Conservation (phyloP, 1,284 basidiomycete genomes). For the Fomes fomentarius region DNA sequence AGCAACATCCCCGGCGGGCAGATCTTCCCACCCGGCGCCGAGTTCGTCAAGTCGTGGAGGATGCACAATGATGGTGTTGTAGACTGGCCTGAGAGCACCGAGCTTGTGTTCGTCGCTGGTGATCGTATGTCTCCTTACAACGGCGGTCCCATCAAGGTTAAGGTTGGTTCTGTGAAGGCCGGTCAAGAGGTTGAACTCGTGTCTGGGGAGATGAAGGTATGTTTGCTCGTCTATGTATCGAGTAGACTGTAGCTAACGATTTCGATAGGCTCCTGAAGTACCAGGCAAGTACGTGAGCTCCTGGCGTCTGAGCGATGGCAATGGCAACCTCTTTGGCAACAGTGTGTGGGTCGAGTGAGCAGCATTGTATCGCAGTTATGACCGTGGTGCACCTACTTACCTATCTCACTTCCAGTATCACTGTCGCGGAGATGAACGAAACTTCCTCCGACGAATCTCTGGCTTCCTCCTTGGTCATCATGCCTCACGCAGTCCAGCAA, state of each 20-base stretch:
- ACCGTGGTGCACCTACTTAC: constrained; percentile 12
- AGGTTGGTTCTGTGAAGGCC: constrained; percentile 55
- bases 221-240: constrained; percentile 11
- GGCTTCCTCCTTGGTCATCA: constrained; percentile 69
- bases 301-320: constrained; percentile 69
- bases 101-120: constrained; percentile 72
- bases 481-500: constrained; percentile 51
- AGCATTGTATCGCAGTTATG: constrained; percentile 12
- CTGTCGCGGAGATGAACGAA: constrained; percentile 56
- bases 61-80: constrained; percentile 64
- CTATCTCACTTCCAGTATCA: constrained; percentile 48
- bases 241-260: background rate
- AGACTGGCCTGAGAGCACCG: constrained; percentile 71
- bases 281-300: constrained; percentile 76
- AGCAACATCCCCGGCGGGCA: constrained; percentile 78
- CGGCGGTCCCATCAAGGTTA: constrained; percentile 37
- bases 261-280: constrained; percentile 64
- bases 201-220: constrained; percentile 74
- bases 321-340: constrained; percentile 67
- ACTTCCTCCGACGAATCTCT: constrained; percentile 46
- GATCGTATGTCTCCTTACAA: constrained; percentile 45
- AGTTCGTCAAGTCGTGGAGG: constrained; percentile 83
- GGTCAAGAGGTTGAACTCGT: constrained; percentile 66
- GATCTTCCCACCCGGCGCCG: constrained; percentile 78
- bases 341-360: constrained; percentile 77